Evolutionary conservation across 2,329 filamentous ascomycete genomes (phyloP).

Genomic region (Cladophialophora yegresii): DNA sequence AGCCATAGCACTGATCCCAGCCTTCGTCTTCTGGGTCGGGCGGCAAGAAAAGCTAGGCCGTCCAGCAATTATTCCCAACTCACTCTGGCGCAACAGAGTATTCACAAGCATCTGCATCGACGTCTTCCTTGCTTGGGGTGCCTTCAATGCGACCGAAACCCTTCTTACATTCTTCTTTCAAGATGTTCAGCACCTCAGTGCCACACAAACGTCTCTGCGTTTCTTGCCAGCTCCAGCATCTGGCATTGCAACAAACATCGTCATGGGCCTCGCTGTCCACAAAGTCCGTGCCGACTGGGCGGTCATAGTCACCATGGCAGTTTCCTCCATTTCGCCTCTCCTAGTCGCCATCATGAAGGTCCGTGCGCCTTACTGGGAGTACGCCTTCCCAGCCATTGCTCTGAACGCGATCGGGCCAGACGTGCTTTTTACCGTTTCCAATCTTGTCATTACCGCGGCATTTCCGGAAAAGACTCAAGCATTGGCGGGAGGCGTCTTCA

Average conservation of each 20-base stretch:
- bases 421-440: slow-evolving; percentile 58
- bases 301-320: slow-evolving; percentile 45
- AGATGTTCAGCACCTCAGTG: slow-evolving; percentile 50
- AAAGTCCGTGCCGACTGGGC: slow-evolving; percentile 47
- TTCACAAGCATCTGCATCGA: slow-evolving; percentile 61
- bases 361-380: slow-evolving; percentile 55
- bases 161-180: slow-evolving; percentile 45
- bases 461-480: slow-evolving; percentile 61
- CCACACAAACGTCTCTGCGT: slow-evolving; percentile 50
- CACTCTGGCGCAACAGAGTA: slow-evolving; percentile 58
- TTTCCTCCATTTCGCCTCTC: slow-evolving; percentile 53
- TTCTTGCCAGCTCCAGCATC: slow-evolving; percentile 48
- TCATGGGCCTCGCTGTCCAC: slow-evolving; percentile 51
- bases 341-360: slow-evolving; percentile 56
- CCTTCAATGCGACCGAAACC: slow-evolving; percentile 51
- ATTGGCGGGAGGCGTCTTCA: slow-evolving; percentile 64
- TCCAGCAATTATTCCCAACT: slow-evolving; percentile 64
- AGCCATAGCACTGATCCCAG: slow-evolving; percentile 48
- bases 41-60: slow-evolving; percentile 50
- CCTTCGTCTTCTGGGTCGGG: slow-evolving; percentile 59
- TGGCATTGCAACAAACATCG: slow-evolving; percentile 46
- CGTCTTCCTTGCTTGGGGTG: slow-evolving; percentile 52
- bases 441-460: slow-evolving; percentile 55
- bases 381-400: slow-evolving; percentile 46
- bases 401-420: slow-evolving; percentile 37